phyloP scores from a whole-genome alignment of 257 asterid genomes.

The Verbena officinalis region DNA sequence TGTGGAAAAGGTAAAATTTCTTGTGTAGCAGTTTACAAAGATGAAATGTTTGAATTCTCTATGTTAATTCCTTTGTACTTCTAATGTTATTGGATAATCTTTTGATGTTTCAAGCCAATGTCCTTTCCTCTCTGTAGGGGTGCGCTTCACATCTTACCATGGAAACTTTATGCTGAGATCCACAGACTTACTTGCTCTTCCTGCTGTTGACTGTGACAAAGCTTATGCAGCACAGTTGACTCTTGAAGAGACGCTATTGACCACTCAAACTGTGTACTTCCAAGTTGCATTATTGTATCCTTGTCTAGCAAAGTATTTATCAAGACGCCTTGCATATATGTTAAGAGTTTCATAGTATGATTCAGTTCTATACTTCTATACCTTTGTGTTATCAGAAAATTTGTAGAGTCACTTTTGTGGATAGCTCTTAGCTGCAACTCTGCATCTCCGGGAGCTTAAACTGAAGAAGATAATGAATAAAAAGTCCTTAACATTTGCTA shows the following conservation, averaged over 20 bases:
- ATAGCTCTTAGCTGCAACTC: slow-evolving; percentile 6
- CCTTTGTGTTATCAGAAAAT: not conserved
- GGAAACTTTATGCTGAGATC: slow-evolving; percentile 98
- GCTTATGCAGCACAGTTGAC: slow-evolving; percentile 94
- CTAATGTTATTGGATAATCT: slow-evolving; percentile 23
- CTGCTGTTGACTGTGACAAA: slow-evolving; percentile 98
- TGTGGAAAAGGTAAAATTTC: slow-evolving; percentile 88
- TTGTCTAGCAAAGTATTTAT: slow-evolving; percentile 32
- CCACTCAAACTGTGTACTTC: slow-evolving; percentile 80
- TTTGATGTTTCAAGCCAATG: slow-evolving; percentile 25
- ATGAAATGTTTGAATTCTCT: slow-evolving; percentile 25
- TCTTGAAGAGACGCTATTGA: slow-evolving; percentile 91
- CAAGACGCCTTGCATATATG: slow-evolving; percentile 17
- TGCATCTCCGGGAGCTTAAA: slow-evolving; percentile 23
- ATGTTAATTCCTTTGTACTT: not conserved
- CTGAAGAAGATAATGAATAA: slow-evolving; percentile 11
- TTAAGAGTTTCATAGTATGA: not conserved
- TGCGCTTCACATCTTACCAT: slow-evolving; percentile 95
- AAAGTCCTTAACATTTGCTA: slow-evolving; percentile 50
- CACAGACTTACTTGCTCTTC: slow-evolving; percentile 94
- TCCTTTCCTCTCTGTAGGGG: slow-evolving; percentile 56
- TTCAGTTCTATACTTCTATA: not conserved
- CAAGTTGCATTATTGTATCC: slow-evolving; percentile 99
- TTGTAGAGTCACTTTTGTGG: not conserved
- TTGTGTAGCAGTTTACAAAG: slow-evolving; percentile 15